Evolutionary conservation across 305 asterid species (phyloP).

Genomic region (Fraxinus baroniana): DNA sequence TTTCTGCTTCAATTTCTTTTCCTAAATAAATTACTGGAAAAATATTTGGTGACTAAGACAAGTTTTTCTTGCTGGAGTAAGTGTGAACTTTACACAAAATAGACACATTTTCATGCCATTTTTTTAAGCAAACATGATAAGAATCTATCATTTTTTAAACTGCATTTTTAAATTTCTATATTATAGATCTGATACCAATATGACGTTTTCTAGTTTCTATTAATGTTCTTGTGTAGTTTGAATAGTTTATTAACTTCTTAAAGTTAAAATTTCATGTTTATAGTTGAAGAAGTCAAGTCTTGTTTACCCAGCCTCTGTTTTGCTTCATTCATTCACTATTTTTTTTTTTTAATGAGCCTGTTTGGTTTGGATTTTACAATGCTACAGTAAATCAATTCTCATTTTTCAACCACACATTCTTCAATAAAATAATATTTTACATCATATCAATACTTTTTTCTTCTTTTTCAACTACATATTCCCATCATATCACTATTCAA

Average conservation of each 20-base stretch:
- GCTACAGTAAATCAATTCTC: too few relatives aligned
- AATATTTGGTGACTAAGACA: neutral
- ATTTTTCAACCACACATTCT: too few relatives aligned
- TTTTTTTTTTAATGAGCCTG: too few relatives aligned
- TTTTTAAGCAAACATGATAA: neutral
- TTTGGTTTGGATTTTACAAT: too few relatives aligned
- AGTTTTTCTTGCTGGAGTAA: neutral
- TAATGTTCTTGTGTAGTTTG: neutral
- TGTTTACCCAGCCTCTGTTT: neutral
- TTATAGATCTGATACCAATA: neutral
- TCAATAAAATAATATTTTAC: too few relatives aligned
- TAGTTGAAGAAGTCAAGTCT: neutral
- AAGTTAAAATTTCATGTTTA: neutral
- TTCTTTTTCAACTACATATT: too few relatives aligned
- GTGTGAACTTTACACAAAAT: neutral
- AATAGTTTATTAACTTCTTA: neutral
- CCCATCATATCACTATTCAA: too few relatives aligned
- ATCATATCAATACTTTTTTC: too few relatives aligned
- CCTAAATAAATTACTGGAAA: neutral
- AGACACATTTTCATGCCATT: neutral
- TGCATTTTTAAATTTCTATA: neutral
- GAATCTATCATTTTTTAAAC: neutral
- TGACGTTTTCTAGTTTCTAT: neutral
- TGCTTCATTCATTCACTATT: neutral
- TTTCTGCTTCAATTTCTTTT: neutral